Conservation (phyloP, 768 basidiomycete species). For the Naganishia antarctica region DNA sequence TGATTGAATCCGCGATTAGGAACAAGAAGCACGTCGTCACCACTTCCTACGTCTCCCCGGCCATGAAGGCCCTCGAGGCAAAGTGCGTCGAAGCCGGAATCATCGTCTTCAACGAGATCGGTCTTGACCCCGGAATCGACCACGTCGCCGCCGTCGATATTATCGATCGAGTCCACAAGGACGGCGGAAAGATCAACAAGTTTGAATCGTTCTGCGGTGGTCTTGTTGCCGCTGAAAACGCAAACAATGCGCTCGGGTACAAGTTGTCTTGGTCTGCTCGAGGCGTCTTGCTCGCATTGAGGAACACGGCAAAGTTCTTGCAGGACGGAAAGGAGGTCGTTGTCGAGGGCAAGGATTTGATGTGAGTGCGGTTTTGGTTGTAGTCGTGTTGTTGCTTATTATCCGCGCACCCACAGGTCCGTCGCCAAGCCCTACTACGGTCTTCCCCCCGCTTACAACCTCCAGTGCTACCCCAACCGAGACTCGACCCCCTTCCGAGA, state of each 20-base stretch:
- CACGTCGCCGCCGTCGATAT: constrained; percentile 91
- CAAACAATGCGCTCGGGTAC: constrained; percentile 94
- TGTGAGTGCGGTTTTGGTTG: constrained; percentile 51
- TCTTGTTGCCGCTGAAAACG: constrained; percentile 82
- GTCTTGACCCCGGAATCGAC: constrained; percentile 83
- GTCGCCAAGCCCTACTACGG: constrained; percentile 89
- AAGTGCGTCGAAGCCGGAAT: constrained; percentile 81
- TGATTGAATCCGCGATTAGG: constrained; percentile 87
- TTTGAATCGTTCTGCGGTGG: constrained; percentile 96
- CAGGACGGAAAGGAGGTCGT: constrained; percentile 61
- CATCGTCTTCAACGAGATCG: constrained; percentile 94
- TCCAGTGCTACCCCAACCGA: constrained; percentile 95
- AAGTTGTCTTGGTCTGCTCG: constrained; percentile 99
- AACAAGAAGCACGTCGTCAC: constrained; percentile 90
- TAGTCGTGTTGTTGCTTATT: neutral
- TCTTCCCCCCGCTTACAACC: constrained; percentile 70
- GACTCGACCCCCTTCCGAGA: constrained; percentile 86
- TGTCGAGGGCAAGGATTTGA: constrained; percentile 75
- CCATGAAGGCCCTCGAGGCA: constrained; percentile 78
- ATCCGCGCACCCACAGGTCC: constrained; percentile 3
- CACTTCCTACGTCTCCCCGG: constrained; percentile 87
- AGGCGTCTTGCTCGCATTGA: constrained; percentile 87
- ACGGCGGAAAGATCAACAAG: constrained; percentile 70
- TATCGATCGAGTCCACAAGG: constrained; percentile 85
- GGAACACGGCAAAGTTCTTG: constrained; percentile 81